These are phyloP conservation scores for Scheffersomyces amazonensis DNA, from an alignment of 805 yeast species.

Conservation along the genomic window DNA sequence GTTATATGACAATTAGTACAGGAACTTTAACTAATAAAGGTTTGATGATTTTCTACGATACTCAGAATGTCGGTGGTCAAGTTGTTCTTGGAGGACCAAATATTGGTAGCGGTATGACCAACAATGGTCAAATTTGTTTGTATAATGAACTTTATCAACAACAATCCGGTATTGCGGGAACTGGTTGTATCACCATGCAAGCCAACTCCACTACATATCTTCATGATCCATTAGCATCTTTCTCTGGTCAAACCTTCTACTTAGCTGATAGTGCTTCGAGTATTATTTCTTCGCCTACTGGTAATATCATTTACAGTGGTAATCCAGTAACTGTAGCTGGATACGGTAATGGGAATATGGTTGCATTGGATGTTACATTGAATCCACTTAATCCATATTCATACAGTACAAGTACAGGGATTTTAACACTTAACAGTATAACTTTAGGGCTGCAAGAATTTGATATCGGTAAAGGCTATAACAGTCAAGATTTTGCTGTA, in stretches of 20 bases:
- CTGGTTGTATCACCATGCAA: conserved; percentile 22
- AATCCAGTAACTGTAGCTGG: conserved; percentile 22
- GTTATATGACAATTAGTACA: conserved; percentile 11
- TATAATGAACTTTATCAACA: conserved; percentile 17
- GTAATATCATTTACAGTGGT: conserved; percentile 9
- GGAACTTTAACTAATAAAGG: conserved; percentile 11
- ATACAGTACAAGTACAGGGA: background rate
- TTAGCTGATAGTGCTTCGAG: conserved; percentile 10
- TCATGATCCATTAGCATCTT: conserved; percentile 3
- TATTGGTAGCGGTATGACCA: background rate
- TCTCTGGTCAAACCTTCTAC: conserved; percentile 12
- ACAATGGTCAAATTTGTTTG: conserved; percentile 23
- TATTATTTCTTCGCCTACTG: too few relatives aligned
- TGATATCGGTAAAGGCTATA: conserved; percentile 1
- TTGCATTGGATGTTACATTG: conserved; percentile 1
- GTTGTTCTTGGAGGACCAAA: conserved; percentile 10
- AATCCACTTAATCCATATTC: background rate
- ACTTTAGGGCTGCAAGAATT: background rate
- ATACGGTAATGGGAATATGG: conserved; percentile 21
- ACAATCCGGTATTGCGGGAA: conserved; percentile 15
- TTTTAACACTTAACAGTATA: background rate
- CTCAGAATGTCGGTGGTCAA: conserved; percentile 5
- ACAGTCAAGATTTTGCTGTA: background rate
- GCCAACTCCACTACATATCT: conserved; percentile 13
- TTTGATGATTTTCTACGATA: conserved; percentile 9